Evolutionary conservation across 768 basidiomycete genomes (phyloP), one percentile per base, ranked within the genome.

Genomic region (Hebeloma cylindrosporum): DNA sequence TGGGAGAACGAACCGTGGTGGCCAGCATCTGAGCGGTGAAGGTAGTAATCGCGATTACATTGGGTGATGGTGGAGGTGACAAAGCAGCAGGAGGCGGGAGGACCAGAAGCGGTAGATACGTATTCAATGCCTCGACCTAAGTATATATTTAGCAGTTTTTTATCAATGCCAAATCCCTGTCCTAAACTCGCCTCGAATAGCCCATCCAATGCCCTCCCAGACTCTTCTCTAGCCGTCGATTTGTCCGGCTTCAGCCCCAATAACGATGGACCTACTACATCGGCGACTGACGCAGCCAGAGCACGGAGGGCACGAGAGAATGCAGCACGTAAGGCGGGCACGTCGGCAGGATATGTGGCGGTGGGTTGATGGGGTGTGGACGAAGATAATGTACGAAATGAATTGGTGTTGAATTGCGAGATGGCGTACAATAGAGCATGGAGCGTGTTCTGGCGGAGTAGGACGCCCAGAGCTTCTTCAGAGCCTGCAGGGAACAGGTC

Each of bases 211-310:
- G 83, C 79, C 3, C 71, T 63, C 47, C 75, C 77, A 2, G 84
- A 82, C 18, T 82, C 77, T 11, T 61, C 59, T 11, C 72, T 64
- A 3, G 78, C 62, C 3, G 64, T 61, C 1, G 69, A 64, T 1
- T 74, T 64, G 17, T 73, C 72, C 6, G 73, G 69, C 4, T 66
- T 48, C 6, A 90, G 67, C 1, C 83, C 86, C 73, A 83, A 87
- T 33, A 78, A 75, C 0, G 81, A 78, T 0, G 87, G 85, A 0
- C 86, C 87, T 0, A 85, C 76, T 1, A 79, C 70, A 32, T 89
- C 86, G 4, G 88, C 77, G 26, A 84, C 63, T 1, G 83, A 76
- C 3, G 69, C 63, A 4, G 79, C 73, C 14, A 88, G 59, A 0
- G 81, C 75, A 26, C 82, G 73, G 13, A 90, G 63, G 1, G 78